Base-by-base conservation (phyloP, 495 filamentous ascomycete genomes). In the Aspergillus cavernicola region DNA sequence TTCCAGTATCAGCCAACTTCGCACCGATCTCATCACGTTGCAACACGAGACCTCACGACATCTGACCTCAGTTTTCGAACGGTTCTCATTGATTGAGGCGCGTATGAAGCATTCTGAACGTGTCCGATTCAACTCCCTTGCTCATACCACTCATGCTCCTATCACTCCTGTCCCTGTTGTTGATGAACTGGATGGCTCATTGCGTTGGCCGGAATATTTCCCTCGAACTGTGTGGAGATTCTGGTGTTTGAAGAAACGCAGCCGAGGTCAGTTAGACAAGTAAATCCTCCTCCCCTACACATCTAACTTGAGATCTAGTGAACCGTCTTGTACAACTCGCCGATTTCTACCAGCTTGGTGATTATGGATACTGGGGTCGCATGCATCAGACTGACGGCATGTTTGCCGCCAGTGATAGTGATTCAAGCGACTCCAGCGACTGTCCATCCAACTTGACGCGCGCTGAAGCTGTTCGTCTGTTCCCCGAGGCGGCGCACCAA, bases 241-340 rank as follows among this genome's bases (percentile, higher is more conserved):
- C 45, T 74, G 71, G 71, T 70, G 68, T 29, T 46, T 74, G 50
- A 72, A 72, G 60, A 71, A 74, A 59, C 62, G 66, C 56, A 74
- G 68, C 57, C 61, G 69, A 53, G 54, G 71, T 74, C 57, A 71
- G 71, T 65, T 22, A 28, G 23, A 47, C 38, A 32, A 23, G 57
- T 52, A 45, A 38, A 31, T 37, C n/a, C 22, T n/a, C 43, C 36
- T 3, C 19, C 7, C 11, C 11, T 15, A 12, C 0, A 8, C 10
- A 18, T 59, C 55, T 65, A 61, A 65, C 57, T 23, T 28, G 44
- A 16, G 1, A 13, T 60, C 24, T 57, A 74, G 71, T 71, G 29
- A 62, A 71, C 60, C 71, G 71, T 19, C 47, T 74, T 41, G 52
- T 66, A 46, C 68, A 72, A 56, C 61, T 74, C n/a, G 68, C 69